Percentiles rank a stretch among this genome's conserved stretches.
Conservation (phyloP, 257 asterid genomes). For the Przewalskia tangutica region DNA sequence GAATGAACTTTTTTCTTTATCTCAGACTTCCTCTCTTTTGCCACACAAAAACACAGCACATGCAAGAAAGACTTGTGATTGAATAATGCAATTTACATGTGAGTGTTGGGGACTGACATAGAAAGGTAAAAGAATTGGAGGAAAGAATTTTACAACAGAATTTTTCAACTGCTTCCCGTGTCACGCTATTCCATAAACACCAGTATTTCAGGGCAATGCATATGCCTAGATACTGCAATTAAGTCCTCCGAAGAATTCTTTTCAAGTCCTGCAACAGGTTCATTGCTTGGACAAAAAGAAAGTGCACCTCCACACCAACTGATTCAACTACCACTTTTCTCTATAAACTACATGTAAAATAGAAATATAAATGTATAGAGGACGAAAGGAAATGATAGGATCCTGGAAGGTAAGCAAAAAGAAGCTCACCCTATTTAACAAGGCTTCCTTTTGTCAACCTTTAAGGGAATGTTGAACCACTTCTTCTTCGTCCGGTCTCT, state of each 20-base stretch:
- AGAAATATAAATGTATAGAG: background rate
- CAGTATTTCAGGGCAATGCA: background rate
- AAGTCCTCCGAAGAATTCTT: background rate
- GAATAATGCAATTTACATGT: slow-evolving; percentile 42
- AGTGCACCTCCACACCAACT: background rate
- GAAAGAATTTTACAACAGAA: slow-evolving; percentile 23
- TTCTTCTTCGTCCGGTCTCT: slow-evolving; percentile 62
- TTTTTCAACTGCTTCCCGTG: slow-evolving; percentile 10
- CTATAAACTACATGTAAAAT: background rate
- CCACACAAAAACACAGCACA: background rate
- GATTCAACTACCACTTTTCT: background rate
- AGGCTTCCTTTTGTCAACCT: slow-evolving; percentile 81
- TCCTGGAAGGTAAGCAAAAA: background rate
- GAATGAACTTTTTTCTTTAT: background rate
- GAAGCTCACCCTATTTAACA: slow-evolving; percentile 32
- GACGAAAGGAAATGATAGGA: background rate
- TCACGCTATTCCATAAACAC: slow-evolving; percentile 10
- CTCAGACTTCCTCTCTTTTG: no score
- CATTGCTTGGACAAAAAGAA: background rate
- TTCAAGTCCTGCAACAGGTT: slow-evolving; percentile 6
- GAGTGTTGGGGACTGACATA: slow-evolving; percentile 2
- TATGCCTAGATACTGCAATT: background rate
- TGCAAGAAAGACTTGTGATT: slow-evolving; percentile 15
- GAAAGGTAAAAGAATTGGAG: background rate
- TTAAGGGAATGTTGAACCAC: slow-evolving; percentile 79